Evolutionary conservation across 129 eudicot species (phyloP), one percentile per base, ranked within the genome.

Genomic region (Flaveria ramosissima): DNA sequence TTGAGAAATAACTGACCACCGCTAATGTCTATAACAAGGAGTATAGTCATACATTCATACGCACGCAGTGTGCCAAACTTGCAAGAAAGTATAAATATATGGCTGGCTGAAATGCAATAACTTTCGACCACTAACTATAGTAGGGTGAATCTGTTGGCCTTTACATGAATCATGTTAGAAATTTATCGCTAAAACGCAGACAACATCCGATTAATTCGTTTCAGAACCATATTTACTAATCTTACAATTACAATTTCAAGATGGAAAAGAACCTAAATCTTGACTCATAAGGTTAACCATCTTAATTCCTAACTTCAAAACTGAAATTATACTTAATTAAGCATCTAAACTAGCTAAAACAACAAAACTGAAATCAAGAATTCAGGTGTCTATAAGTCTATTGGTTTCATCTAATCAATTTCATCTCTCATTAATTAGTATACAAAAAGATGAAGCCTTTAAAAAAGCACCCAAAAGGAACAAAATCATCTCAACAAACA

Each of bases 151-250:
- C 64, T 4, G 41, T 8, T 63, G 68, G 26, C 48, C 20, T 7
- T 39, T 39, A 42, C 71, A 42, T 19, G 50, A 67, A 39, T n/a
- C 15, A 67, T n/a, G 30, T 42, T 32, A 36, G 20, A 64, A 30
- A 67, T 15, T 36, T 9, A 68, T 51, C 51, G 27, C 19, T 46
- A 68, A 78, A 41, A 10, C 6, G 46, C 9, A 73, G 45, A 73
- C 14, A 74, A 48, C 8, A 16, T 36, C 23, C 12, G 57, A 45
- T 27, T 68, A 55, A 21, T 5, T 61, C 43, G 4, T 20, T 32
- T 27, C 21, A 76, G 36, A 65, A 53, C 56, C 64, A 52, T 50
- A 76, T 66, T 23, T 12, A 17, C 42, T 73, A 15, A 59, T 43
- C 20, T 45, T 10, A 56, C 16, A 47, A 23, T 5, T 75, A 0